Conservation (phyloP, 2,329 filamentous ascomycete genomes). For the Aspergillus transmontanensis region DNA sequence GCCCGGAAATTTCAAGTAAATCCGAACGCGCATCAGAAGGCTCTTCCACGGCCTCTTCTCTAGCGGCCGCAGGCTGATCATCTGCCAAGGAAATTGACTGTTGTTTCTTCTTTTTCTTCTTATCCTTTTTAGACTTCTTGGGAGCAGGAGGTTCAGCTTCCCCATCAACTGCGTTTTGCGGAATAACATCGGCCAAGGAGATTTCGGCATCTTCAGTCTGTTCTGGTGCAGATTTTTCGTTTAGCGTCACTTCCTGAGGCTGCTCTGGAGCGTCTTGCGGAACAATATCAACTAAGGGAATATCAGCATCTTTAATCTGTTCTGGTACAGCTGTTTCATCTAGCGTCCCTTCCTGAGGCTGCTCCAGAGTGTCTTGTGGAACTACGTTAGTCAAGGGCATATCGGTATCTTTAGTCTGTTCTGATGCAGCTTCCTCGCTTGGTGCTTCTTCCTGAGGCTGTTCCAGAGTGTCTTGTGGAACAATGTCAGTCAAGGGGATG, state of each 20-base stretch:
- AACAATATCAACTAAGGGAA: not conserved
- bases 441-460: not conserved
- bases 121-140: slow-evolving; percentile 32
- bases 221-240: not conserved
- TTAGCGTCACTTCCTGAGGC: not conserved
- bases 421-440: too few species aligned
- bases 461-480: not conserved
- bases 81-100: slow-evolving; percentile 19
- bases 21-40: not conserved
- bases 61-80: slow-evolving; percentile 1
- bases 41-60: not conserved
- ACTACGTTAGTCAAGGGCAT: too few species aligned
- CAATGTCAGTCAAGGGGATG: not conserved
- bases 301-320: not conserved
- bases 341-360: too few species aligned
- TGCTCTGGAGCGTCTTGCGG: not conserved
- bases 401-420: too few species aligned
- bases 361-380: too few species aligned
- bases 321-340: not conserved
- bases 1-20: not conserved
- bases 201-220: not conserved
- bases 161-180: slow-evolving; percentile 8
- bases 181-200: not conserved
- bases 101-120: slow-evolving; percentile 34
- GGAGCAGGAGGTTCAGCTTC: slow-evolving; percentile 12